phyloP scores from a whole-genome alignment of 371 early-diverging fungal genomes.

The Mortierella sp. region DNA sequence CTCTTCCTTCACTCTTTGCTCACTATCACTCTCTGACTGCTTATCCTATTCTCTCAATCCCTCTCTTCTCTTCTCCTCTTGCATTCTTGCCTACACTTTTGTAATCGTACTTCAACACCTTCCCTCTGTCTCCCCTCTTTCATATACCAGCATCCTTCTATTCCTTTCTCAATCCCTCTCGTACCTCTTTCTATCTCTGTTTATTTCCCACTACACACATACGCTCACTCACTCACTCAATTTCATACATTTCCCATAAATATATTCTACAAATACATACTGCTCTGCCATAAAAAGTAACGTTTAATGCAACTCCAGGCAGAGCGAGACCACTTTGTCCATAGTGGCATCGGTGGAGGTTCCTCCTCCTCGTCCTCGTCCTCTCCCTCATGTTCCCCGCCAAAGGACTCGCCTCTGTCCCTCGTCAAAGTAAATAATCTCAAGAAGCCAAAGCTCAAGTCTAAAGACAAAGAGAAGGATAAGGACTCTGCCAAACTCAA shows the following conservation, averaged over 20 bases:
- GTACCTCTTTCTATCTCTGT: too few relatives aligned
- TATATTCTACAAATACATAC: neutral
- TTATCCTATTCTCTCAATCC: neutral
- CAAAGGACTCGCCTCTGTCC: slow-evolving; percentile 32
- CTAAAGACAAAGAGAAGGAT: slow-evolving; percentile 9
- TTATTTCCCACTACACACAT: too few relatives aligned
- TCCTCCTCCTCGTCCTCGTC: slow-evolving; percentile 44
- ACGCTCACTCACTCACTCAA: too few relatives aligned
- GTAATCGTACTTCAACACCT: too few relatives aligned
- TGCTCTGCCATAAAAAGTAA: neutral
- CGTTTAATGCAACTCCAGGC: slow-evolving; percentile 57
- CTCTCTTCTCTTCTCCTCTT: slow-evolving; percentile 4
- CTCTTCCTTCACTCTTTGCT: neutral
- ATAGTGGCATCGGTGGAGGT: slow-evolving; percentile 51
- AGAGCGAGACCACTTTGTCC: slow-evolving; percentile 53
- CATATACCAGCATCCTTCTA: too few relatives aligned
- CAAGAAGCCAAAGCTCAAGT: slow-evolving; percentile 24
- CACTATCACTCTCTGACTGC: neutral
- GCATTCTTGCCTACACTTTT: too few relatives aligned
- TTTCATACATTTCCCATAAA: neutral
- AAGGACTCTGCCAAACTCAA: slow-evolving; percentile 5
- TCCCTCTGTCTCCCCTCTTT: too few relatives aligned
- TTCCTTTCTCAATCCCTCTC: neutral
- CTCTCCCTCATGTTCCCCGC: slow-evolving; percentile 42
- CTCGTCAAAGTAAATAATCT: slow-evolving; percentile 33